A percentile compares a stretch with the other conserved stretches of the same genome.
Conservation (phyloP, 345 rosid species). For the Litchi chinensis region DNA sequence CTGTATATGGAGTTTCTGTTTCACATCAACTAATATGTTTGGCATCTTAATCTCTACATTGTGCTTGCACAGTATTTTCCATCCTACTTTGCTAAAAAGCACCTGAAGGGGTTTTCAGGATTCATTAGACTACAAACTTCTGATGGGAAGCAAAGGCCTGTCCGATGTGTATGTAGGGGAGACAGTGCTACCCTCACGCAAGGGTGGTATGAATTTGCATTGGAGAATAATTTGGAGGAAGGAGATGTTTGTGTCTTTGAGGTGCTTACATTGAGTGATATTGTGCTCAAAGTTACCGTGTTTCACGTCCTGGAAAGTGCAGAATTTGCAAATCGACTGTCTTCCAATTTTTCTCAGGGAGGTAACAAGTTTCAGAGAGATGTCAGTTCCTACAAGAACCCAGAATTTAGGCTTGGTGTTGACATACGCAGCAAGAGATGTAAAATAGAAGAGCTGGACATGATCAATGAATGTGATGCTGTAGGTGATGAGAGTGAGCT, state of each 20-base stretch:
- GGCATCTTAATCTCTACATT: not conserved
- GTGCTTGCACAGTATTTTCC: constrained; percentile 19
- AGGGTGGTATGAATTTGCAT: constrained; percentile 51
- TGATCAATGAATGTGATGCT: not conserved
- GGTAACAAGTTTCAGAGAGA: too few species aligned
- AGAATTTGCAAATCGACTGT: constrained; percentile 16
- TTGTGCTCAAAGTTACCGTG: not conserved
- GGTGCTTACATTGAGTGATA: not conserved
- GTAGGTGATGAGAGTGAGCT: not conserved
- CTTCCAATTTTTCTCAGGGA: not conserved
- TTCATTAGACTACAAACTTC: not conserved
- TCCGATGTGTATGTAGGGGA: constrained; percentile 31
- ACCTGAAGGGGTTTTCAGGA: not conserved
- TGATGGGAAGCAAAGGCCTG: not conserved
- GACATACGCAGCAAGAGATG: not conserved
- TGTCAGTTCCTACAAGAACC: too few species aligned
- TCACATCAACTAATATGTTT: not conserved
- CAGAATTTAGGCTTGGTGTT: not conserved
- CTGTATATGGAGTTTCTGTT: not conserved
- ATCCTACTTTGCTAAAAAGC: not conserved
- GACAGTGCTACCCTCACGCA: constrained; percentile 38
- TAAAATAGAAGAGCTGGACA: constrained; percentile 15
- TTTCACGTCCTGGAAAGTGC: not conserved
- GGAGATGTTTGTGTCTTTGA: constrained; percentile 19
- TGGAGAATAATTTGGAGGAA: constrained; percentile 29